Conservation (phyloP, 306 rosid species). For the Arachis stenosperma region DNA sequence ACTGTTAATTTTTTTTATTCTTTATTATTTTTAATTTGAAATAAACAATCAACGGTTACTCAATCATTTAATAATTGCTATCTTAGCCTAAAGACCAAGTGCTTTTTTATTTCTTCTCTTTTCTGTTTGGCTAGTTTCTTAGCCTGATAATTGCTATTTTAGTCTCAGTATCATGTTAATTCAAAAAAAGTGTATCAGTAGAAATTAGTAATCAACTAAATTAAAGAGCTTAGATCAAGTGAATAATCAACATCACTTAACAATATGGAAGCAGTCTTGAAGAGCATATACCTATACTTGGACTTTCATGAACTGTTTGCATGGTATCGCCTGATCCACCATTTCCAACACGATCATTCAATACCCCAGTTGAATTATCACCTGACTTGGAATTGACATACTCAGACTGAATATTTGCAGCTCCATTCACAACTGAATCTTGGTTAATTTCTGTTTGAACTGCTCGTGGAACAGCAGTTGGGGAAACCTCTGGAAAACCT, state of each 20-base stretch:
- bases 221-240: conserved; percentile 25
- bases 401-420: conserved; percentile 48
- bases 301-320: conserved; percentile 53
- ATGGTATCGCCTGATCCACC: conserved; percentile 48
- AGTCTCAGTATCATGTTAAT: conserved; percentile 10
- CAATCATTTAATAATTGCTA: conserved; percentile 16
- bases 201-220: conserved; percentile 24
- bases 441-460: conserved; percentile 49
- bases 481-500: conserved; percentile 49
- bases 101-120: not conserved
- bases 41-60: conserved; percentile 30
- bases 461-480: conserved; percentile 42
- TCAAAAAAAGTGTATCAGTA: conserved; percentile 10
- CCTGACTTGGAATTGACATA: conserved; percentile 43
- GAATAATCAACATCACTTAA: conserved; percentile 34
- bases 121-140: too few relatives aligned
- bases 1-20: not conserved
- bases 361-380: conserved; percentile 44
- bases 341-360: conserved; percentile 42
- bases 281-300: conserved; percentile 47
- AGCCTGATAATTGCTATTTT: conserved; percentile 2
- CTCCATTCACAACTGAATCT: conserved; percentile 49
- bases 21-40: not conserved
- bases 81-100: not conserved
- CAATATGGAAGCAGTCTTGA: conserved; percentile 18